Evolutionary conservation across 2,329 filamentous ascomycete genomes (phyloP), one percentile per base, ranked within the genome.

Genomic region (Tolypocladium amazonense): DNA sequence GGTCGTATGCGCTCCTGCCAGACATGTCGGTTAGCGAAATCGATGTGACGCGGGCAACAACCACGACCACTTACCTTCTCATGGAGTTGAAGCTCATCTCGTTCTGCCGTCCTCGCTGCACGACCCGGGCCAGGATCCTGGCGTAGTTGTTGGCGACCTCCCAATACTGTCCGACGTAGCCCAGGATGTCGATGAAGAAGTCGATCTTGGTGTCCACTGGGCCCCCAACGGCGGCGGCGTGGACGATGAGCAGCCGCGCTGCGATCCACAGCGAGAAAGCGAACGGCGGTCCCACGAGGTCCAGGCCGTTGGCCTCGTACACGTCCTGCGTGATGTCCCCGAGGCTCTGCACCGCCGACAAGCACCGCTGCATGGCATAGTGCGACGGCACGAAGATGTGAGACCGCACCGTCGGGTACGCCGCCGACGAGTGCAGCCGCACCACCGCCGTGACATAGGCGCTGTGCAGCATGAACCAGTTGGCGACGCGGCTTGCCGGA

Each of bases 381-480:
- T 77, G 71, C 1, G 75, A 77, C 0, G 76, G 76, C 8, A 74
- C 68, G 39, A 78, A 76, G n/a, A 76, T 70, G 38, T 73, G 70
- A 6, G 75, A 76, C 7, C 72, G 68, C 0, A 73, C 65, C 0
- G 70, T 73, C 4, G 76, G 76, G 57, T 78, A 78, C 3, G 76
- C 76, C 0, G 76, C 75, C 3, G 74, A 71, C 3, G 76, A 76
- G 60, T 78, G 76, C n/a, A 78, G 66, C 0, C 76, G 72, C 3
- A 78, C 75, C 7, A 76, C 76, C 3, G 74, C 70, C 0, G 74
- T 76, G 15, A 78, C 75, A 54, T 77, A 78, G 9, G 76, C 76
- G 62, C 75, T 76, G 33, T 78, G 76, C 11, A 78, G 66, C 73
- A 77, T 76, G 60, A 77, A 77, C 75, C 75, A 77, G 62, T 77